phyloP scores from a whole-genome alignment of 2,329 filamentous ascomycete species.

The Verticillium albo-atrum region DNA sequence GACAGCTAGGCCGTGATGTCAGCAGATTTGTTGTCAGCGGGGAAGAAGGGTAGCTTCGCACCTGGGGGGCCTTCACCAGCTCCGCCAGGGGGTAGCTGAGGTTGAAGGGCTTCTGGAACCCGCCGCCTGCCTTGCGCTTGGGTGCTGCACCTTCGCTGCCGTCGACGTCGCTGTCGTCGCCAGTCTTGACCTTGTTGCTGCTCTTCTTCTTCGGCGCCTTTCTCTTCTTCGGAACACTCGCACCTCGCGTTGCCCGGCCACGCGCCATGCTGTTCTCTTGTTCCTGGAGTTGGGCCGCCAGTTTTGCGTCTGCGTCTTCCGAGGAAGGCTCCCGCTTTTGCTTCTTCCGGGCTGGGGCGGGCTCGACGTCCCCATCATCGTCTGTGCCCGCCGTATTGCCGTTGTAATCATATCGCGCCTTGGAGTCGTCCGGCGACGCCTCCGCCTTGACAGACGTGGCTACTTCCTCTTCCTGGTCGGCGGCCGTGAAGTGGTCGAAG shows the following conservation, averaged over 20 bases:
- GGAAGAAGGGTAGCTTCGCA: constrained; percentile 22
- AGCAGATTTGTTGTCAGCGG: constrained; percentile 8
- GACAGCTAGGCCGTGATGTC: constrained; percentile 60
- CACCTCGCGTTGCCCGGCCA: constrained; percentile 72
- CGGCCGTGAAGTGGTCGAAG: constrained; percentile 62
- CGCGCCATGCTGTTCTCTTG: constrained; percentile 74
- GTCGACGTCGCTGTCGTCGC: constrained; percentile 74
- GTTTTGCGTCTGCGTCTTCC: constrained; percentile 77
- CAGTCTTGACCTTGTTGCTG: constrained; percentile 63
- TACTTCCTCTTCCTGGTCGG: constrained; percentile 36
- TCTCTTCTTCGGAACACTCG: constrained; percentile 61
- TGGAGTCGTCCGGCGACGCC: background rate
- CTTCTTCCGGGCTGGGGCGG: constrained; percentile 54
- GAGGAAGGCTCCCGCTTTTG: constrained; percentile 57
- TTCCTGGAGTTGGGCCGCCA: constrained; percentile 84
- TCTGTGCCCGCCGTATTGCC: background rate
- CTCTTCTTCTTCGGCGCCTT: constrained; percentile 68
- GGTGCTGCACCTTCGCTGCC: constrained; percentile 54
- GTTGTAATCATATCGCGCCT: constrained; percentile 16
- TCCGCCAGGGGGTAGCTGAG: constrained; percentile 67
- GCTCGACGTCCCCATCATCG: background rate
- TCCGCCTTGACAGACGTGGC: constrained; percentile 25
- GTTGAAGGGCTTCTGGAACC: constrained; percentile 84
- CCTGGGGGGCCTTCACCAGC: constrained; percentile 65
- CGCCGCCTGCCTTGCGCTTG: constrained; percentile 81